A percentile compares a stretch with the other conserved stretches of the same genome.
These are phyloP conservation scores for Puccinellia tenuiflora DNA, from an alignment of 176 grass and related monocot species.

Conservation along the genomic window DNA sequence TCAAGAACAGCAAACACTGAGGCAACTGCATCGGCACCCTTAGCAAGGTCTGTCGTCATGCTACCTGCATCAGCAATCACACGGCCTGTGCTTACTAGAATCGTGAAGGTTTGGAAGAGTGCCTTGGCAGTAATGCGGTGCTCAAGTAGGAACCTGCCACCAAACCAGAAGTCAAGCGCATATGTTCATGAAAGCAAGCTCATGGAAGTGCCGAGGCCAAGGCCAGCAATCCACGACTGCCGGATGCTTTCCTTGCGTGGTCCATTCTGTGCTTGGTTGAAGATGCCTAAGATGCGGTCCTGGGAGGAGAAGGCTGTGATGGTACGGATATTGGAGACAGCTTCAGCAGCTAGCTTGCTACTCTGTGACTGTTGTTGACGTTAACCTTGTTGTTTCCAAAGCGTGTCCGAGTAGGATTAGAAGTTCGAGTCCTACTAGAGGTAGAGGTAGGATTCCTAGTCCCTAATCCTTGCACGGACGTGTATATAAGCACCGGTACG, in stretches of 20 bases:
- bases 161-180: constrained; percentile 98
- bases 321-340: constrained; percentile 83
- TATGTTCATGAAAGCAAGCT: constrained; percentile 78
- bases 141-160: constrained; percentile 60
- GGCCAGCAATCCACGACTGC: constrained; percentile 83
- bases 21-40: constrained; percentile 77
- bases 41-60: constrained; percentile 95
- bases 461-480: no score
- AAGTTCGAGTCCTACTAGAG: no score
- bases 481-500: no score
- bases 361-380: no score
- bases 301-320: constrained; percentile 98
- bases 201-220: constrained; percentile 79
- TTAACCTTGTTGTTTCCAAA: no score
- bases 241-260: constrained; percentile 69
- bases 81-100: constrained; percentile 90
- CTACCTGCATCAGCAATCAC: constrained; percentile 94
- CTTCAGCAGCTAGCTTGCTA: constrained; percentile 89
- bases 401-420: no score
- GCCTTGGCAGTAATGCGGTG: constrained; percentile 61
- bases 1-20: constrained; percentile 92
- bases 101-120: constrained; percentile 95
- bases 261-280: constrained; percentile 63
- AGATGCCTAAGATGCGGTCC: constrained; percentile 67
- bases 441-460: no score